Percentiles rank a stretch among this genome's conserved stretches.
Conservation (phyloP, 2,329 filamentous ascomycete species). For the Gremmenia infestans region DNA sequence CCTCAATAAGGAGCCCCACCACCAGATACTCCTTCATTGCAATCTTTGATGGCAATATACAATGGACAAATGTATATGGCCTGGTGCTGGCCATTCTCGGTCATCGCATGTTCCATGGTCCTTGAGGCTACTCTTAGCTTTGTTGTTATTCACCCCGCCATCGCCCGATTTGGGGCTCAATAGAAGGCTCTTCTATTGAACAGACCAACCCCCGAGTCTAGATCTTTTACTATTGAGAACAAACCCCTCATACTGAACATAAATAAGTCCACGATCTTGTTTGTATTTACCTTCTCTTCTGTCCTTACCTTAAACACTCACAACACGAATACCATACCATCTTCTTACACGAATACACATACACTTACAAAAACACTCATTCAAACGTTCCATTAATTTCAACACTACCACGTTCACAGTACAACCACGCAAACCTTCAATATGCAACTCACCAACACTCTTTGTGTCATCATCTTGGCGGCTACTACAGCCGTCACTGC, state of each 20-base stretch:
- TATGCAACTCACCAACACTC: constrained; percentile 45
- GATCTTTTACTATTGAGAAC: constrained; percentile 8
- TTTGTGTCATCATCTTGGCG: constrained; percentile 37
- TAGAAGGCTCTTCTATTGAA: constrained; percentile 10
- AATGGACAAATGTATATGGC: too few relatives aligned
- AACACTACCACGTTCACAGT: constrained; percentile 3
- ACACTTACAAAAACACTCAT: constrained; percentile 1
- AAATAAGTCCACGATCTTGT: background rate
- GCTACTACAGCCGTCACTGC: constrained; percentile 33
- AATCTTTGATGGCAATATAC: too few relatives aligned
- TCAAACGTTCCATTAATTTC: background rate
- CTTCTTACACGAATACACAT: too few relatives aligned
- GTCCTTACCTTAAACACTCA: constrained; percentile 1
- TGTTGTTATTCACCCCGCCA: constrained; percentile 3
- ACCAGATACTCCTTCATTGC: too few relatives aligned
- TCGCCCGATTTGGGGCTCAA: constrained; percentile 18
- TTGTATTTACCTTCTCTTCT: constrained; percentile 1
- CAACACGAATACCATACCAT: too few relatives aligned
- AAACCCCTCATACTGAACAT: constrained; percentile 1
- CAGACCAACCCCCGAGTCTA: background rate
- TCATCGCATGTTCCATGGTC: background rate
- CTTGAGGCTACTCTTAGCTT: background rate
- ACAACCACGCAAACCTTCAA: background rate
- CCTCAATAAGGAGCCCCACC: too few relatives aligned
- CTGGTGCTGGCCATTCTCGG: too few relatives aligned